Base-by-base conservation (phyloP, 2,329 filamentous ascomycete species). In the Chrysosporium keratinophilum region DNA sequence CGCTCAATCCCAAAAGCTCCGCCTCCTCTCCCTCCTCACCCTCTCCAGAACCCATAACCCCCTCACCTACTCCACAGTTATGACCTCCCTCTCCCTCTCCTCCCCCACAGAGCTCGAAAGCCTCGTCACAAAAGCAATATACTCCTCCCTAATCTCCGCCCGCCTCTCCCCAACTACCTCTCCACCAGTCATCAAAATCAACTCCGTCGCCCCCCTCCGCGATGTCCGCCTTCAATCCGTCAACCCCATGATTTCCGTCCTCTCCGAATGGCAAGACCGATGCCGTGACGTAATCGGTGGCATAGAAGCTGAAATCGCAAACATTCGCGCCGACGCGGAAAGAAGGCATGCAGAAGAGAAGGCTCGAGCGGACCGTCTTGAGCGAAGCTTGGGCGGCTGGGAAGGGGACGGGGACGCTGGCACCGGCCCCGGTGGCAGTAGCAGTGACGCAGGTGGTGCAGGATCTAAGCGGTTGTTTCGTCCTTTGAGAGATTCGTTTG, bases 131-230 rank as follows among this genome's bases (percentile, higher is more conserved):
- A 82, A 83, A 37, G 86, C 89, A 62, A 85, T 96, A 65, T 97
- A 96, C 73, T 82, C 85, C 5, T 87, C 85, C 40, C 80, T 98
- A 1, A 73, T 98, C 47, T 78, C 80, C 39, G 91, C 85, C 5
- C 90, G 87, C 40, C 83, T 98, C 54, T 89, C 95, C 66, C 89
- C 93, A 3, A 87, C 96, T 65, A 88, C 90, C 3, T 80, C 81
- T 55, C 78, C 84, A 53, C 81, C 84, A 34, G 78, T 79, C 56
- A 85, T 97, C 19, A 80, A 84, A 64, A 82, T 97, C 52, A 84
- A 83, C 49, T 84, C 86, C 57, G 82, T 96, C 33, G 82, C 90
- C 0, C 86, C 93, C 0, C 80, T 96, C 1, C 88, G 93, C 17
- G 93, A 98, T 67, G 80, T 95, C 1, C 79, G 81, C 1, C 88